A percentile compares a stretch with the other conserved stretches of the same genome.
These are phyloP conservation scores for Paragyromitra xinjiangensis DNA, from an alignment of 495 filamentous ascomycete species.

Conservation along the genomic window DNA sequence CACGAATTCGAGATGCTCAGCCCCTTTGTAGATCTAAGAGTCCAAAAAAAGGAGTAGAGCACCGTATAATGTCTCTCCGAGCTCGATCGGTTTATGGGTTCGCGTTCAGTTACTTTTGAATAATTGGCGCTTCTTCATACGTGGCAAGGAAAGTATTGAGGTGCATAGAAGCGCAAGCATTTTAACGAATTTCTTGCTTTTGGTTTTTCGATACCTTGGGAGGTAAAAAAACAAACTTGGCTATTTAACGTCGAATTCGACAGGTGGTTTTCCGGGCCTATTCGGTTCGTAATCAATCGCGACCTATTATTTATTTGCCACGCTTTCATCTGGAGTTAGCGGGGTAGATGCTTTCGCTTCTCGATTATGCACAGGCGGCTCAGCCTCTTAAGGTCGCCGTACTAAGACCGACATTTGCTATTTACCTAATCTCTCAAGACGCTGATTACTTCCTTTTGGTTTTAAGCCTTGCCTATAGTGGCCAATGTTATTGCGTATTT, in stretches of 20 bases:
- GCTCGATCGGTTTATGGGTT: neutral
- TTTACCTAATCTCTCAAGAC: conserved; percentile 3
- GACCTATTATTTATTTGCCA: neutral
- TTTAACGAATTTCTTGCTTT: neutral
- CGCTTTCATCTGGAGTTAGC: neutral
- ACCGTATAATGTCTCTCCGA: neutral
- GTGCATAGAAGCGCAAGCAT: neutral
- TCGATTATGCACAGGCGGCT: neutral
- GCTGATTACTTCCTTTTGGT: neutral
- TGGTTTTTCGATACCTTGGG: neutral
- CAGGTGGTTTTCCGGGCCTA: too few relatives aligned
- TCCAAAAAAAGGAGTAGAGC: neutral
- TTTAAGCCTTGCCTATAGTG: neutral
- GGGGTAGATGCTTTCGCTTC: neutral
- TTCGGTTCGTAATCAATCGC: too few relatives aligned
- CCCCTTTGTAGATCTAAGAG: neutral
- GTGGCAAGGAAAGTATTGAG: too few relatives aligned
- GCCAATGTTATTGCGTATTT: too few relatives aligned
- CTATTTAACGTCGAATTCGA: too few relatives aligned
- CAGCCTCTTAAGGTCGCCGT: neutral
- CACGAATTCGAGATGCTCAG: neutral
- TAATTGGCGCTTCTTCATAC: too few relatives aligned
- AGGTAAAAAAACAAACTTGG: too few relatives aligned
- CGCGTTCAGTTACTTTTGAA: neutral
- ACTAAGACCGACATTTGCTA: neutral